A percentile compares a stretch with the other conserved stretches of the same genome.
Conservation (phyloP, 1,284 basidiomycete species). For the Tylopilus sp. region DNA sequence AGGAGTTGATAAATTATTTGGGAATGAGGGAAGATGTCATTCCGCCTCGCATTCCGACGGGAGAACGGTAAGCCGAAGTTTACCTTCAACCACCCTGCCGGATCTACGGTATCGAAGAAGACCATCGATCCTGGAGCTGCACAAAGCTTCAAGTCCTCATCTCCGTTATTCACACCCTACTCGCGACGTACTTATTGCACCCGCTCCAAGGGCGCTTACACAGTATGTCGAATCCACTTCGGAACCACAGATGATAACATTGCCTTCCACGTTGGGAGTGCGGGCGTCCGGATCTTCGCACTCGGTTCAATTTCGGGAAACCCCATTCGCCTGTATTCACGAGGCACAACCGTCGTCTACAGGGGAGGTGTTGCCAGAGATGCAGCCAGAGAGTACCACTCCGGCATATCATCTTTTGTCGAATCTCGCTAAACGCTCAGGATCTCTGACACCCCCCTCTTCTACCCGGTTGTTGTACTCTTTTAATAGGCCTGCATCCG, state of each 20-base stretch:
- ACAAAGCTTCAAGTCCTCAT: conserved; percentile 31
- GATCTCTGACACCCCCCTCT: conserved; percentile 33
- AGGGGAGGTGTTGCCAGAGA: conserved; percentile 20
- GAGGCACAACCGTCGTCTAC: conserved; percentile 17
- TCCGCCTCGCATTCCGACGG: conserved; percentile 18
- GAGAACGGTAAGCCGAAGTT: conserved; percentile 48
- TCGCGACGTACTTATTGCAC: conserved; percentile 53
- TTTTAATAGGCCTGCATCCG: conserved; percentile 21
- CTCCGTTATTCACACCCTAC: conserved; percentile 49
- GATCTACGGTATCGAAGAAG: conserved; percentile 37
- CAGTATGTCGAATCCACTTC: conserved; percentile 60
- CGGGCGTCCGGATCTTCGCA: conserved; percentile 42
- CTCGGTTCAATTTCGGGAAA: conserved; percentile 19
- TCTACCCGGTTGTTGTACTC: conserved; percentile 30
- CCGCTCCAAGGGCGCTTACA: conserved; percentile 66
- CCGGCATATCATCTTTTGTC: conserved; percentile 58
- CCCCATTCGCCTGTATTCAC: background rate
- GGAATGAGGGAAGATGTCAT: conserved; percentile 17
- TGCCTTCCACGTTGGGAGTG: conserved; percentile 69
- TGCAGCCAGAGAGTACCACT: conserved; percentile 42
- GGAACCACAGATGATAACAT: conserved; percentile 46
- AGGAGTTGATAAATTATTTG: conserved; percentile 55
- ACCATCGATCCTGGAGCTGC: conserved; percentile 47
- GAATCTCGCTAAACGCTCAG: conserved; percentile 42
- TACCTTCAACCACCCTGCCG: conserved; percentile 41